Evolutionary conservation across 1,284 basidiomycete genomes (phyloP), one percentile per base, ranked within the genome.

Genomic region (Pyrrhoderma noxium): DNA sequence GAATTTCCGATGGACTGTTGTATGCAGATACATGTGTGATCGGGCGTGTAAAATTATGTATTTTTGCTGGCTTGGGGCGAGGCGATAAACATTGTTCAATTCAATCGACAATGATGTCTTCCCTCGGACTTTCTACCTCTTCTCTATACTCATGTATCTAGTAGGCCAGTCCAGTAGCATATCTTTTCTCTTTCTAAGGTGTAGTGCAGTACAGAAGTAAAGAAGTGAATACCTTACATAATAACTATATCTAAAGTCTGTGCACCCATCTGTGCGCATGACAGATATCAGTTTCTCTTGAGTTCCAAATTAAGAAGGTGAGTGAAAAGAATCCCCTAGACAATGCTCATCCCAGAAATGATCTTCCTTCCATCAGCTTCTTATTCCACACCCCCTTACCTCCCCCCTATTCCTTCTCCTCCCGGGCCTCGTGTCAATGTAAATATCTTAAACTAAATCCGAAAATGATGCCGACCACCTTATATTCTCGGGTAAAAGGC

Each of bases 271-370:
- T 37, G 11, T 11, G 16, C 35, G 11, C 35, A 37, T 11, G 9
- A 16, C 35, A 37, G 11, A 37, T 47, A 13, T 47, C 45, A 35
- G 27, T 47, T 18, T 37, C n/a, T 47, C 45, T 47, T 37, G n/a
- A n/a, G n/a, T 49, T 44, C 25, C 38, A 14, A 8, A 8, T 45
- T 45, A 37, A n/a, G n/a, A n/a, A n/a, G n/a, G n/a, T n/a, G n/a
- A n/a, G n/a, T n/a, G n/a, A n/a, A n/a, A n/a, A n/a, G n/a, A n/a
- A n/a, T n/a, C n/a, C n/a, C n/a, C n/a, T n/a, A n/a, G n/a, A n/a
- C n/a, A n/a, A n/a, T n/a, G n/a, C n/a, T n/a, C 18, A 18, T 45
- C 8, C 8, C 14, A 9, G 11, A 7, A 7, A 25, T 13, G 14
- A 8, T 23, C 44, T 45, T 18, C 7, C 31, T 25, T 18, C 11